Evolutionary conservation across 2,329 filamentous ascomycete genomes (phyloP), one percentile per base, ranked within the genome.

Genomic region (Phoma sp.): DNA sequence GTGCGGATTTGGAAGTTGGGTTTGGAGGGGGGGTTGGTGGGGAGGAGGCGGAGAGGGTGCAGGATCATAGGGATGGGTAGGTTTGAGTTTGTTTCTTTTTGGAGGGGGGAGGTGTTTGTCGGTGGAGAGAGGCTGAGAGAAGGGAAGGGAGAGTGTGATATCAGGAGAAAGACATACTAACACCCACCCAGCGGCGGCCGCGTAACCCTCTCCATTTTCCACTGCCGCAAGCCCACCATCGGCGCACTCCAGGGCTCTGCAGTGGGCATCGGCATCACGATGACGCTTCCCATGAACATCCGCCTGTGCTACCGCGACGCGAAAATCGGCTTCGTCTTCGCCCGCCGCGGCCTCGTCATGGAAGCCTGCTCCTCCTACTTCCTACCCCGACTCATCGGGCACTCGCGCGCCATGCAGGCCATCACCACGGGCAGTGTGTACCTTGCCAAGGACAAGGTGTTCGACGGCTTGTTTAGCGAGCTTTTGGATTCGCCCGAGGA

Each of bases 311-410:
- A 83, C 61, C 70, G 76, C 36, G 74, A 77, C 10, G 86, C 88
- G 2, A 89, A 88, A 68, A 83, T 92, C 59, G 89, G 89, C 47
- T 90, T 92, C 69, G 88, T 91, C 17, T 93, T 92, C 72, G 81
- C 83, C 22, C 83, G 88, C 24, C 81, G 89, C 38, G 89, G 89
- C 1, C 80, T 92, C 65, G 81, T 85, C 55, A 88, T 90, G 84
- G 90, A 93, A 74, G 88, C 87, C 0, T 88, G 84, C 68, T 86
- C 82, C 45, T 87, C 85, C 8, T 92, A 84, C 74, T 92, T 90
- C 78, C 79, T 92, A 32, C 89, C 89, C 2, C 82, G 87, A 0
- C 78, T 92, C 24, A 82, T 92, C 56, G 89, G 90, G 53, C 78
- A 82, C 51, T 82, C 82, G 13, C 81, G 83, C 60, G 88, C 88